Conservation (phyloP, 164 flowering plant genomes). For the Akebia trifoliata region DNA sequence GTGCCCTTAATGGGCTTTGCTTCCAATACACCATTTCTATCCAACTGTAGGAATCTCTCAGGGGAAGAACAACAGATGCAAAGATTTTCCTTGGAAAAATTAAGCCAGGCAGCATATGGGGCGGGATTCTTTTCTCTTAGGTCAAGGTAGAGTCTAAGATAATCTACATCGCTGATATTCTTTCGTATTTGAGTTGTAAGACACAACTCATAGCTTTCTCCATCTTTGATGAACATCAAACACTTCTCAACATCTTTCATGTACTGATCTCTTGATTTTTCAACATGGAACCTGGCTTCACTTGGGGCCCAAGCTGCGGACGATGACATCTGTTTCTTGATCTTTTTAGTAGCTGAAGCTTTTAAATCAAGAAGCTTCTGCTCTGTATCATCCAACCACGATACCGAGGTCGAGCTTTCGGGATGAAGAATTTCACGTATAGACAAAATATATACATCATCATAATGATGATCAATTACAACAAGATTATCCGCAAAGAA, state of each 20-base stretch:
- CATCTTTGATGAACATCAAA: constrained; percentile 70
- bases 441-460: constrained; percentile 70
- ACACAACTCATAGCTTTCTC: constrained; percentile 97
- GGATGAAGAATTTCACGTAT: constrained; percentile 28
- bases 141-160: constrained; percentile 61
- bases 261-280: constrained; percentile 74
- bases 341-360: constrained; percentile 15
- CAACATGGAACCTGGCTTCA: constrained; percentile 41
- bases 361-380: constrained; percentile 46
- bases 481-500: constrained; percentile 88
- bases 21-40: constrained; percentile 62
- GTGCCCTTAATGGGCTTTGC: constrained; percentile 99
- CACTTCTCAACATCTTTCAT: constrained; percentile 67
- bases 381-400: constrained; percentile 74
- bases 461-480: constrained; percentile 64
- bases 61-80: constrained; percentile 91
- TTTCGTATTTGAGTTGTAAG: constrained; percentile 80
- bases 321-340: constrained; percentile 11
- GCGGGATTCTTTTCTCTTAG: constrained; percentile 86
- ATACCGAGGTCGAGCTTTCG: constrained; percentile 13
- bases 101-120: constrained; percentile 98
- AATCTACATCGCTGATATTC: constrained; percentile 41
- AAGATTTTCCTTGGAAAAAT: constrained; percentile 63
- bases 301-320: constrained; percentile 10
- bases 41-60: constrained; percentile 79